Evolutionary conservation across 208 protist genomes (phyloP), one percentile per base, ranked within the genome.

Genomic region (Naegleria gruberi): DNA sequence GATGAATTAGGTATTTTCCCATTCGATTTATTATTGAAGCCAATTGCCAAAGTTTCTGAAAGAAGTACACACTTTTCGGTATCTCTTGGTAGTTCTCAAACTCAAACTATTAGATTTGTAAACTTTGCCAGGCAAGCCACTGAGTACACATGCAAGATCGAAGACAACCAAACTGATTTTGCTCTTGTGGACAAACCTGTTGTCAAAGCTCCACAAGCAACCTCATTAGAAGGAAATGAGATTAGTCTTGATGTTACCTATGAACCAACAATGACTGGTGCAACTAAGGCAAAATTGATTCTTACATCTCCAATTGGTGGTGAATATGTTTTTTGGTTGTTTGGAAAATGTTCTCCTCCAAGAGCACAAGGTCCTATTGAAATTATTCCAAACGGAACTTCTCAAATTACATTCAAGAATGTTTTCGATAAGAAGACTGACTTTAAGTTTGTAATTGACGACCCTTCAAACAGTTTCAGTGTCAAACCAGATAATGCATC

Each of bases 281-380:
- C 93, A 74, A 87, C 90, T 47, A 93, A 91, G 65, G 96, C 95
- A 77, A 94, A 93, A 57, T 95, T 99, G 55, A 93, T 95, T 90
- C 91, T 99, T 8, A 90, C 92, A 37, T 98, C 96, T 5, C 81
- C 94, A 2, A 89, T 92, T 17, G 98, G 94, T 0, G 98, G 98
- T 37, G 94, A 95, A 74, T 99, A 98, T 94, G 92, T 90, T 37
- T 98, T 98, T 91, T 93, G 95, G 30, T 94, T 99, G 82, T 83
- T 96, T 42, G 97, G 96, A 4, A 93, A 91, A 26, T 98, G 97
- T 90, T 92, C 94, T 19, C 92, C 93, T 42, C 97, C 98, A 23
- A 92, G 97, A 93, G 96, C 96, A 37, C 97, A 98, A 91, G 98
- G 98, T 0, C 98, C 98, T 0, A 94, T 97, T 57, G 44, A 90